Conservation (phyloP, 2,329 filamentous ascomycete species). For the Acrodontium crateriforme region DNA sequence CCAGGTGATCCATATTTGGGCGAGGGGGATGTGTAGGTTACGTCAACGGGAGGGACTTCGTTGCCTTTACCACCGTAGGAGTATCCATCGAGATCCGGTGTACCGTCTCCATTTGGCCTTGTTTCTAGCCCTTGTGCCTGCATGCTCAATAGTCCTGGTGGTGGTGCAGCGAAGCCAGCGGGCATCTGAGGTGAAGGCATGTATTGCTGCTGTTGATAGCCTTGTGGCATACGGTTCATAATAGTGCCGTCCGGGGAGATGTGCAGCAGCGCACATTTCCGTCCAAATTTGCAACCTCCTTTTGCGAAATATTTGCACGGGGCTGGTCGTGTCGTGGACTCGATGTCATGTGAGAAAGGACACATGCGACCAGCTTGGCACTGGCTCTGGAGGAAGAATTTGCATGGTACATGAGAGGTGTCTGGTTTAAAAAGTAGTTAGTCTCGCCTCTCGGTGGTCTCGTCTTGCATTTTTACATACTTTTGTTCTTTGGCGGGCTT, state of each 20-base stretch:
- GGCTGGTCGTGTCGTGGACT: constrained; percentile 69
- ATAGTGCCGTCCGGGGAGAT: constrained; percentile 85
- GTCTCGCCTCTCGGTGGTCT: neutral
- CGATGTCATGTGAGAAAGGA: constrained; percentile 89
- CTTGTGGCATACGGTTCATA: constrained; percentile 50
- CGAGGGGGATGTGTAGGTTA: constrained; percentile 42
- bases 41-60: constrained; percentile 34
- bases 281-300: constrained; percentile 98
- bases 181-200: constrained; percentile 2
- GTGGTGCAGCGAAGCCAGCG: constrained; percentile 12
- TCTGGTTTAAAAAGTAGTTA: constrained; percentile 40
- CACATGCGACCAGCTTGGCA: constrained; percentile 94
- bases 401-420: constrained; percentile 95
- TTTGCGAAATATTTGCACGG: constrained; percentile 98
- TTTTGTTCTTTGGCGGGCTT: constrained; percentile 38
- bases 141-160: constrained; percentile 22
- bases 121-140: constrained; percentile 20
- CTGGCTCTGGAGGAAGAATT: constrained; percentile 93
- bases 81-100: constrained; percentile 16
- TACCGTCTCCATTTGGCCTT: constrained; percentile 16
- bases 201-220: constrained; percentile 8
- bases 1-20: constrained; percentile 72
- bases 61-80: constrained; percentile 9
- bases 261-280: constrained; percentile 94
- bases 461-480: constrained; percentile 14